Evolutionary conservation across 148 eudicot species (phyloP).

Genomic region (Arctostaphylos glauca): DNA sequence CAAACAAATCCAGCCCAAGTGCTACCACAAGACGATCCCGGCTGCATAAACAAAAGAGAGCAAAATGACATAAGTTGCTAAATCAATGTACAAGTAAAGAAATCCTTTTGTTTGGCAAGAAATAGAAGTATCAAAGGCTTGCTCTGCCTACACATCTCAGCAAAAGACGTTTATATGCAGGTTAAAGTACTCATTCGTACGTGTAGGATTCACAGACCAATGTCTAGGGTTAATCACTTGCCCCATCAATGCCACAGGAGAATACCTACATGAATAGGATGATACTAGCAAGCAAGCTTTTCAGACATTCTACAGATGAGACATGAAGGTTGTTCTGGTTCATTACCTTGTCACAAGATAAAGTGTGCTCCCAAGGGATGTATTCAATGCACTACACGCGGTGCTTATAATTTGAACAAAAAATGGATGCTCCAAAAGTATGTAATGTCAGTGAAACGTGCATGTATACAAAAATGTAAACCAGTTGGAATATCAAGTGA

Average conservation of each 20-base stretch:
- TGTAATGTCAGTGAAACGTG: too few species aligned
- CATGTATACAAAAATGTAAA: background rate
- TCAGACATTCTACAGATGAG: background rate
- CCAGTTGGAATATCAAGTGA: slow-evolving; percentile 2
- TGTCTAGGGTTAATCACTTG: background rate
- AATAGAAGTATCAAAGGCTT: background rate
- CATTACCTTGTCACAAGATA: background rate
- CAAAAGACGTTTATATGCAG: background rate
- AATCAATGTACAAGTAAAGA: background rate
- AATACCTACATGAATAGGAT: background rate
- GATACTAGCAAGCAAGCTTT: background rate
- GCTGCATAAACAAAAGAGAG: slow-evolving; percentile 34
- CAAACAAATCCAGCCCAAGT: slow-evolving; percentile 82
- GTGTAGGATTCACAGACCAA: background rate
- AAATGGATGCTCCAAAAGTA: background rate
- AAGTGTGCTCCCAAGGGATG: background rate
- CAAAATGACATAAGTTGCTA: slow-evolving; percentile 7
- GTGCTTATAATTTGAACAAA: background rate
- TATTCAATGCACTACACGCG: background rate
- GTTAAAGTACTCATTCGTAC: background rate
- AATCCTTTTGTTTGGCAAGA: too few species aligned
- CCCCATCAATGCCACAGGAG: slow-evolving; percentile 4
- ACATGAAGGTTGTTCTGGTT: background rate
- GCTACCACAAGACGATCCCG: slow-evolving; percentile 82
- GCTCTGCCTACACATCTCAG: slow-evolving; percentile 5